These are phyloP conservation scores for Zhuliangozyma parablackwelliae DNA, from an alignment of 1,139 yeast species.

Conservation along the genomic window DNA sequence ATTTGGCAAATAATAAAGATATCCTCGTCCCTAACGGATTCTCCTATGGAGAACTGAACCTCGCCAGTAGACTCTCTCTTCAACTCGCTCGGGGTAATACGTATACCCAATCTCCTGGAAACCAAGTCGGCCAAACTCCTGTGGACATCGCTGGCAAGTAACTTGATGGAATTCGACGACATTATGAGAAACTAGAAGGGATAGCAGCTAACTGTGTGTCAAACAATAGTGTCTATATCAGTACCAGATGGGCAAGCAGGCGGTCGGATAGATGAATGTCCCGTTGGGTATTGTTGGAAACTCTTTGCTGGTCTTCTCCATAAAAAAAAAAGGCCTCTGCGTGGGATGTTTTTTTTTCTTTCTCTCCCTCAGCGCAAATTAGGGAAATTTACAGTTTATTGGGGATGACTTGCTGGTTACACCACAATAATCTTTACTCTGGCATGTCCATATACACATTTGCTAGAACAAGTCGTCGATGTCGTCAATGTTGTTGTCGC, in stretches of 20 bases:
- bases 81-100: constrained; percentile 60
- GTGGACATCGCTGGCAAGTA: constrained; percentile 87
- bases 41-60: constrained; percentile 74
- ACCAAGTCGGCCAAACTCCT: constrained; percentile 80
- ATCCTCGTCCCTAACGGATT: constrained; percentile 92
- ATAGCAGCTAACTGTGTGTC: too few species aligned
- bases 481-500: constrained; percentile 42
- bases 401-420: constrained; percentile 1
- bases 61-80: constrained; percentile 71
- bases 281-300: too few species aligned
- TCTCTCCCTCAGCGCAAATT: too few species aligned
- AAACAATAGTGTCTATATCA: too few species aligned
- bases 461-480: constrained; percentile 27
- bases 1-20: constrained; percentile 90
- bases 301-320: too few species aligned
- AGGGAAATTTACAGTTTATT: neutral
- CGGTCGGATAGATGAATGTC: too few species aligned
- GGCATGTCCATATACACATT: too few species aligned
- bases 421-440: constrained; percentile 3
- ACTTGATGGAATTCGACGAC: constrained; percentile 83
- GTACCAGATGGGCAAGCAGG: too few species aligned
- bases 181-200: constrained; percentile 31
- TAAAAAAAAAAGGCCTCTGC: too few species aligned
- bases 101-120: constrained; percentile 58
- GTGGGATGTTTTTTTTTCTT: too few species aligned